phyloP scores from a whole-genome alignment of 2,329 filamentous ascomycete genomes.

The Penicillium fuscoglaucum region DNA sequence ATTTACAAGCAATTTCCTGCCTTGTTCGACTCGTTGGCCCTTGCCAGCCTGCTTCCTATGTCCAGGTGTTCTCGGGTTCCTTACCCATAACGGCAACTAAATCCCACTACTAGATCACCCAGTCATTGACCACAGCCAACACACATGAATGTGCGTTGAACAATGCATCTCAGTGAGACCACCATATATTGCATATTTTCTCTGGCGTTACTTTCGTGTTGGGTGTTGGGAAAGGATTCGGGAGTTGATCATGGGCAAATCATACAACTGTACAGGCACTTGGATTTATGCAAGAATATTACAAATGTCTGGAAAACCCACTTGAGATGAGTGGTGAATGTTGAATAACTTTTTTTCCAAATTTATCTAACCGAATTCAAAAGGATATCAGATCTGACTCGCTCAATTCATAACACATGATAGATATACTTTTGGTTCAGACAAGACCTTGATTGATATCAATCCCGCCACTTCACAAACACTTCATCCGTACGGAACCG shows the following conservation, averaged over 20 bases:
- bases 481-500: conserved; percentile 82
- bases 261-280: conserved; percentile 10
- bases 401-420: conserved; percentile 24
- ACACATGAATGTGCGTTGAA: not conserved
- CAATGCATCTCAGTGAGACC: not conserved
- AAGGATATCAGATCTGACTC: conserved; percentile 2
- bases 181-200: conserved; percentile 17
- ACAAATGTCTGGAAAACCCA: not conserved
- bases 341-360: not conserved
- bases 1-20: not conserved
- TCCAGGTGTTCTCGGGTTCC: not conserved
- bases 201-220: conserved; percentile 11
- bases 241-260: conserved; percentile 6
- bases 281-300: not conserved
- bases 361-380: not conserved
- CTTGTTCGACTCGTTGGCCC: not conserved
- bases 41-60: not conserved
- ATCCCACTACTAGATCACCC: not conserved
- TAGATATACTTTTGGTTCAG: conserved; percentile 6
- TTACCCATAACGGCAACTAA: not conserved
- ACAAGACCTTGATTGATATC: conserved; percentile 14
- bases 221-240: not conserved
- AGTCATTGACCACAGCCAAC: not conserved
- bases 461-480: conserved; percentile 72
- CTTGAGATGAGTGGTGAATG: not conserved